Conservation (phyloP, 495 filamentous ascomycete species). For the Platismatia glauca region DNA sequence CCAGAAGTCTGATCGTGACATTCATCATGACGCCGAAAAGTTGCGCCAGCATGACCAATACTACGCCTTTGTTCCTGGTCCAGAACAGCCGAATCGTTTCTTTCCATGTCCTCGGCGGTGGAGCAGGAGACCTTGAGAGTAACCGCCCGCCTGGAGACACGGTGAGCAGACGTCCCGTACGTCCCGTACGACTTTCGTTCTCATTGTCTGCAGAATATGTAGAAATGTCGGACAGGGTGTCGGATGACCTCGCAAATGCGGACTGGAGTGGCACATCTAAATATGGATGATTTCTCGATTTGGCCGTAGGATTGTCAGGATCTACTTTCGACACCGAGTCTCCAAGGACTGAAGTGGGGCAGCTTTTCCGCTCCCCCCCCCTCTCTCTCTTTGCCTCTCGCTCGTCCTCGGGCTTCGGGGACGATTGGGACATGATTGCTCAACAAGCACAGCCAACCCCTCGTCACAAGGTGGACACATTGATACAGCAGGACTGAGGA, state of each 20-base stretch:
- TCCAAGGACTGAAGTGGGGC: neutral
- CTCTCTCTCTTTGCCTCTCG: neutral
- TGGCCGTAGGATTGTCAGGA: neutral
- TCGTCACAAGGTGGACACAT: conserved; percentile 1
- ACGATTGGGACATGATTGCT: neutral
- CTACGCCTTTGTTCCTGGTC: conserved; percentile 60
- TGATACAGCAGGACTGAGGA: neutral
- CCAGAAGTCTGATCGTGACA: conserved; percentile 67
- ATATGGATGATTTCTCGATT: conserved; percentile 5
- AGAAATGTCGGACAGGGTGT: conserved; percentile 21
- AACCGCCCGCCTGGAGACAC: conserved; percentile 1
- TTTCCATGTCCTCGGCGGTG: conserved; percentile 27
- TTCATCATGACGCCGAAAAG: conserved; percentile 88
- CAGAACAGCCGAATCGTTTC: conserved; percentile 29
- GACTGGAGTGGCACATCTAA: conserved; percentile 15
- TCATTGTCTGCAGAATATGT: conserved; percentile 18
- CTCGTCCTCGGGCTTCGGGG: neutral
- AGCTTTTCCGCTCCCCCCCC: neutral
- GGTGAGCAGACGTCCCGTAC: conserved; percentile 5
- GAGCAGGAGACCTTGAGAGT: conserved; percentile 18
- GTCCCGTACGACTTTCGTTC: conserved; percentile 16
- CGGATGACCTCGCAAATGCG: conserved; percentile 16
- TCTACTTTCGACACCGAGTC: neutral
- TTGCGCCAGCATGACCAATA: conserved; percentile 67
- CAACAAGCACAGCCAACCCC: neutral